phyloP scores from a whole-genome alignment of 2,329 filamentous ascomycete genomes.

The Neonectria ditissima region DNA sequence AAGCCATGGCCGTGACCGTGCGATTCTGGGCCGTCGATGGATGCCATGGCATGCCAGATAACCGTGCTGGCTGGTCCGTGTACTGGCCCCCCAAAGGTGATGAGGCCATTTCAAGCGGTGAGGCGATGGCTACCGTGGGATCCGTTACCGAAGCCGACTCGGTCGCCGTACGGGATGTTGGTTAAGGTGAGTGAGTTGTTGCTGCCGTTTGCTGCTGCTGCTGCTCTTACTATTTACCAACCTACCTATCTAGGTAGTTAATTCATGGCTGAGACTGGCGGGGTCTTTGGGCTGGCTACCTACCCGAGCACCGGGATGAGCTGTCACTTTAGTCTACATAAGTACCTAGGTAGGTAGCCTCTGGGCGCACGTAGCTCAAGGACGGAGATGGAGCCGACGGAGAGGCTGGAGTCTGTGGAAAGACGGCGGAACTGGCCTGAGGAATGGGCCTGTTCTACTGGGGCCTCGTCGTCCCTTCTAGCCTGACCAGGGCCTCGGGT shows the following conservation, averaged over 20 bases:
- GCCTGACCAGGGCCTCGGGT: conserved; percentile 1
- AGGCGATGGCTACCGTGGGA: conserved; percentile 6
- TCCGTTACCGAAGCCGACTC: not conserved
- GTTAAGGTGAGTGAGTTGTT: not conserved
- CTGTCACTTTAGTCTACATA: not conserved
- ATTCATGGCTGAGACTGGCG: not conserved
- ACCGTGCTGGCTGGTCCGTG: not conserved
- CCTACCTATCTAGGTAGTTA: not conserved
- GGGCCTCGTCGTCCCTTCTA: not conserved
- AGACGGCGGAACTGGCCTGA: not conserved
- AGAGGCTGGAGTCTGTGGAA: no score
- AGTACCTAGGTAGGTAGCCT: no score
- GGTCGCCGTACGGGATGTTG: not conserved
- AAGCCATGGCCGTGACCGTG: conserved; percentile 10
- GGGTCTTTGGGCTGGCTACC: not conserved
- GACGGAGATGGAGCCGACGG: no score
- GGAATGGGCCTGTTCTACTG: not conserved
- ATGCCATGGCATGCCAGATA: not conserved
- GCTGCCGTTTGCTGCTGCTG: no score
- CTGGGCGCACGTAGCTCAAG: no score
- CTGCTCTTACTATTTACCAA: no score
- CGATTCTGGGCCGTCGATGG: not conserved
- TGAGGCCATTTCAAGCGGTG: conserved; percentile 19
- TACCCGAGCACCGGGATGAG: not conserved
- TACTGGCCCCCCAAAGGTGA: not conserved